Conservation (phyloP, 805 yeast species). For the Candida bentonensis region DNA sequence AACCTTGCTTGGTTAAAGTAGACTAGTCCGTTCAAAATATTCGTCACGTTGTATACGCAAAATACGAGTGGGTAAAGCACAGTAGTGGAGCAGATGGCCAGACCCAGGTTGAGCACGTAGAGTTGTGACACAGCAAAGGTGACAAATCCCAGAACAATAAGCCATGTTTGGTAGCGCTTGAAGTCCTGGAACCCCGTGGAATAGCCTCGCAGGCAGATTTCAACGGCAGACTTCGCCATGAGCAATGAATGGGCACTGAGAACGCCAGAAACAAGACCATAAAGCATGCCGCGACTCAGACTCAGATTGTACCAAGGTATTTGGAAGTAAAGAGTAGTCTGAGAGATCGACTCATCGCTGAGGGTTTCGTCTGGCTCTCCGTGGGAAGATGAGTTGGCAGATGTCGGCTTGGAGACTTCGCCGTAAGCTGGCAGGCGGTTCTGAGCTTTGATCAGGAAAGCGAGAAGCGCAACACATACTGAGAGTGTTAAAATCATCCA, state of each 20-base stretch:
- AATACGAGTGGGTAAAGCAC: constrained; percentile 75
- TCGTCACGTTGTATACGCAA: constrained; percentile 63
- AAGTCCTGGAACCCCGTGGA: constrained; percentile 26
- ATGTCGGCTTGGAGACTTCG: not conserved
- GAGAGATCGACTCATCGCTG: not conserved
- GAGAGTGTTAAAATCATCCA: constrained; percentile 38
- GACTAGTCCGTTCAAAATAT: constrained; percentile 51
- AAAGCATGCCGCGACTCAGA: constrained; percentile 41
- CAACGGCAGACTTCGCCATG: constrained; percentile 75
- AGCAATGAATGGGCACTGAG: constrained; percentile 76
- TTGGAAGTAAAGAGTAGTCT: not conserved
- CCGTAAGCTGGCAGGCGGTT: not conserved
- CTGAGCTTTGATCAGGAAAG: not conserved
- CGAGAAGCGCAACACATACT: constrained; percentile 18
- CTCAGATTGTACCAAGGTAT: constrained; percentile 10
- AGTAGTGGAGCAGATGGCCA: constrained; percentile 57
- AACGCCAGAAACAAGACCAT: constrained; percentile 59
- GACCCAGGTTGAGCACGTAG: constrained; percentile 59
- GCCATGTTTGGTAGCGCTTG: constrained; percentile 30
- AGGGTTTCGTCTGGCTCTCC: not conserved
- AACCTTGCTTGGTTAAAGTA: constrained; percentile 38
- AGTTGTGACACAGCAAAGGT: constrained; percentile 57
- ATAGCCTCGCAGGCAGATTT: constrained; percentile 37
- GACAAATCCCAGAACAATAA: constrained; percentile 40
- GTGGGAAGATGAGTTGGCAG: too few species aligned